phyloP scores from a whole-genome alignment of 2,329 filamentous ascomycete species.

The Macrophomina tecta region DNA sequence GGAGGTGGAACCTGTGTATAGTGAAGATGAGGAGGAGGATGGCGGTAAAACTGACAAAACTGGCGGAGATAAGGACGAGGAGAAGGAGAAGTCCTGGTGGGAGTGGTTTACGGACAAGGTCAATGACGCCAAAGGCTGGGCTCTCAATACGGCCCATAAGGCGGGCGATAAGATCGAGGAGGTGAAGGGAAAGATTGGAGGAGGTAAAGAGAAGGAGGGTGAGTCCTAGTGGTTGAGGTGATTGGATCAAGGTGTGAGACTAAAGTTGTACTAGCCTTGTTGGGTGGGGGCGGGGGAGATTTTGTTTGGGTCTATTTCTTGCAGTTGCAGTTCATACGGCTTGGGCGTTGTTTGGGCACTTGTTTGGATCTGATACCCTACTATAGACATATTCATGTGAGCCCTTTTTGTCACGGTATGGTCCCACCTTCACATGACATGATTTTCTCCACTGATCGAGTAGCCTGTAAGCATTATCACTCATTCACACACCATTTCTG shows the following conservation, averaged over 20 bases:
- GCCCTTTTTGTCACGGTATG: background rate
- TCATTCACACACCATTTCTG: background rate
- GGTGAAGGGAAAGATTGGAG: slow-evolving; percentile 19
- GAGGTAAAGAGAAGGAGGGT: background rate
- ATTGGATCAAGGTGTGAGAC: background rate
- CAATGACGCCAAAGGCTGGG: slow-evolving; percentile 44
- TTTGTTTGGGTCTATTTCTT: too few relatives aligned
- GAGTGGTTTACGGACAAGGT: slow-evolving; percentile 46
- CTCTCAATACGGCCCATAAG: slow-evolving; percentile 10
- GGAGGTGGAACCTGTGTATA: background rate
- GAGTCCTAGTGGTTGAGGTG: background rate
- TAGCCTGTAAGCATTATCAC: background rate
- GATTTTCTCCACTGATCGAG: too few relatives aligned
- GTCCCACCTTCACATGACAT: too few relatives aligned
- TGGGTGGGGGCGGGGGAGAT: too few relatives aligned
- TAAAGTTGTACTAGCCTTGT: too few relatives aligned
- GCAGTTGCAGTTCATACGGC: too few relatives aligned
- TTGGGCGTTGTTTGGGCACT: background rate
- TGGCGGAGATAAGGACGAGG: background rate
- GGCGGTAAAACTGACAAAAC: too few relatives aligned
- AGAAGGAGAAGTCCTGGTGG: slow-evolving; percentile 40
- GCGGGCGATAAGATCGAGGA: slow-evolving; percentile 22
- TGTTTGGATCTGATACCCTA: background rate
- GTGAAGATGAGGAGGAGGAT: background rate
- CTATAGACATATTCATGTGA: background rate